Evolutionary conservation across 2,329 filamentous ascomycete genomes (phyloP).

Genomic region (Neopestalotiopsis rosae): DNA sequence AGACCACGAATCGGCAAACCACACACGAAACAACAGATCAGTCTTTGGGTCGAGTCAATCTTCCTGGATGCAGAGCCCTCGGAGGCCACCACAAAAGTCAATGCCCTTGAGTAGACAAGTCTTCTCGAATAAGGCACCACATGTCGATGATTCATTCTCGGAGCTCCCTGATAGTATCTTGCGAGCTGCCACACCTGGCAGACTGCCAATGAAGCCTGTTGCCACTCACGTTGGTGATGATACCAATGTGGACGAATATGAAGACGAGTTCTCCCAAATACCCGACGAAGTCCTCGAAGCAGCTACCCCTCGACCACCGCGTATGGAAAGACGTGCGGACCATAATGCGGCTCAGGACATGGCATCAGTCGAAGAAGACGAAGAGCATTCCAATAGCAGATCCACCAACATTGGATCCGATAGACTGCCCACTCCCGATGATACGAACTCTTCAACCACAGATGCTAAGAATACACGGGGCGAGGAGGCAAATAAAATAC

Average conservation of each 20-base stretch:
- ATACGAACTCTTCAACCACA: constrained; percentile 47
- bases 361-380: constrained; percentile 16
- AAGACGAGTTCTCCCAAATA: constrained; percentile 64
- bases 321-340: constrained; percentile 14
- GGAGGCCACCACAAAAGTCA: constrained; percentile 31
- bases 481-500: constrained; percentile 25
- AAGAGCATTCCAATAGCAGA: constrained; percentile 33
- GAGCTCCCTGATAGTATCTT: constrained; percentile 40
- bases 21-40: constrained; percentile 8
- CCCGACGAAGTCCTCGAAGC: constrained; percentile 55
- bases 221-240: constrained; percentile 29
- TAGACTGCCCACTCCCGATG: constrained; percentile 59
- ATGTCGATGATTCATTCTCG: constrained; percentile 41
- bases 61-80: constrained; percentile 40
- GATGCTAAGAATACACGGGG: constrained; percentile 34
- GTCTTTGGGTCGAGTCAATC: constrained; percentile 21
- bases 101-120: constrained; percentile 41
- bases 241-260: constrained; percentile 52
- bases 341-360: constrained; percentile 14
- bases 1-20: neutral
- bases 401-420: constrained; percentile 43
- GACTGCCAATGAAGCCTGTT: constrained; percentile 28
- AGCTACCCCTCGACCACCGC: constrained; percentile 48
- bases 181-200: constrained; percentile 36
- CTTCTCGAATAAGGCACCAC: constrained; percentile 36